phyloP scores from a whole-genome alignment of 2,329 filamentous ascomycete genomes.

The Ophiostoma ips region DNA sequence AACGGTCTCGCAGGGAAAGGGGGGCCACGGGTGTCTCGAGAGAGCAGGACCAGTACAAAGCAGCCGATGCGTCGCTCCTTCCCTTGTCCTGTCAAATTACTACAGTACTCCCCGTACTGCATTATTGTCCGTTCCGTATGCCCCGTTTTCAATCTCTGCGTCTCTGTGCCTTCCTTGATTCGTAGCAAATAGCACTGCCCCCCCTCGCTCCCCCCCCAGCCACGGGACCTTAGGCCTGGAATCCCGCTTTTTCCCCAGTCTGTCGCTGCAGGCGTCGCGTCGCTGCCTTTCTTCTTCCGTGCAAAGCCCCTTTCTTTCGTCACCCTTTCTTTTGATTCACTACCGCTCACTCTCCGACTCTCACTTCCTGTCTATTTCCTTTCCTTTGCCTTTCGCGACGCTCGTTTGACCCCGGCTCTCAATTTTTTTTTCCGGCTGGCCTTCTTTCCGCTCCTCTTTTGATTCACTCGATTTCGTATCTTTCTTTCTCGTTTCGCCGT shows the following conservation, averaged over 20 bases:
- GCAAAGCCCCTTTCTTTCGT: conserved; percentile 1
- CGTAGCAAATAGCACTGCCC: background rate
- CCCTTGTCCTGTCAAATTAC: background rate
- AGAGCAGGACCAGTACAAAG: background rate
- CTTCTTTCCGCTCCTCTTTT: background rate
- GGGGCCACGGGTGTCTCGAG: background rate
- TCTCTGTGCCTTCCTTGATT: background rate
- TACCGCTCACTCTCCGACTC: background rate
- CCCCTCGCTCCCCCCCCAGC: background rate
- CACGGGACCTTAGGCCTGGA: background rate
- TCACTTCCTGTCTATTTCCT: background rate
- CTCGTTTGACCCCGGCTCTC: background rate
- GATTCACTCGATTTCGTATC: background rate
- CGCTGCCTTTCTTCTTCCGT: background rate
- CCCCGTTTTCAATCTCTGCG: background rate
- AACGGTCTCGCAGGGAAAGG: background rate
- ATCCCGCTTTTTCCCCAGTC: conserved; percentile 2
- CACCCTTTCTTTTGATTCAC: background rate
- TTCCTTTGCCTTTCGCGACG: background rate
- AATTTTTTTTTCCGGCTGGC: background rate
- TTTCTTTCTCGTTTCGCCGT: background rate
- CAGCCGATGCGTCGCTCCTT: background rate
- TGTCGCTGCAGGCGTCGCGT: background rate
- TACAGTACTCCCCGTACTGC: background rate
- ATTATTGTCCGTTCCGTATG: background rate